A percentile compares a stretch with the other conserved stretches of the same genome.
phyloP scores from a whole-genome alignment of 495 filamentous ascomycete genomes.

The Lepidopterella palustris region DNA sequence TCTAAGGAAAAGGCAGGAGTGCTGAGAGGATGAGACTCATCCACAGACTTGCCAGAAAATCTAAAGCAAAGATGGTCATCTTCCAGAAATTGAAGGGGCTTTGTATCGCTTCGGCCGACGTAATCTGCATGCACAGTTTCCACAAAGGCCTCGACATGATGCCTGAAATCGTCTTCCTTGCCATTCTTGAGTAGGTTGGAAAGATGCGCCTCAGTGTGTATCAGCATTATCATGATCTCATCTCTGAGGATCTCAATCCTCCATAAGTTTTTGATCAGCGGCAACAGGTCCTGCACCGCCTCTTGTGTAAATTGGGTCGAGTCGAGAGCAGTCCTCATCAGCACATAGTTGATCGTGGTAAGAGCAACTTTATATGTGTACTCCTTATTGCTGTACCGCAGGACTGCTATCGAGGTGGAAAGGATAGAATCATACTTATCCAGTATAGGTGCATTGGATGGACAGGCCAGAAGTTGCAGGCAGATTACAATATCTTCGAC shows the following conservation, averaged over 20 bases:
- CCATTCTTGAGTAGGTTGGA: conserved; percentile 35
- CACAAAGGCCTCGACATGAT: conserved; percentile 34
- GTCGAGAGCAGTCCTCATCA: conserved; percentile 60
- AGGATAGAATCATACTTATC: conserved; percentile 52
- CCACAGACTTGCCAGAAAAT: conserved; percentile 5
- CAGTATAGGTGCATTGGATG: conserved; percentile 65
- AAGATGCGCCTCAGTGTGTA: conserved; percentile 57
- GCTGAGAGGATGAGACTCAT: conserved; percentile 11
- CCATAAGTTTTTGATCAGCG: conserved; percentile 70
- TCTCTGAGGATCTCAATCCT: conserved; percentile 61
- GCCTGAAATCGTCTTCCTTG: conserved; percentile 26
- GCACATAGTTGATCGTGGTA: conserved; percentile 64
- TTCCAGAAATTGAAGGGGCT: too few relatives aligned
- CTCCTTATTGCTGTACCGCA: conserved; percentile 53
- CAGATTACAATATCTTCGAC: conserved; percentile 58
- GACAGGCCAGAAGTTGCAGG: conserved; percentile 56
- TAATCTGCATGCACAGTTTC: conserved; percentile 61
- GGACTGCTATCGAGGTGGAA: conserved; percentile 51
- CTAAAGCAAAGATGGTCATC: conserved; percentile 49
- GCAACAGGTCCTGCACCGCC: conserved; percentile 55
- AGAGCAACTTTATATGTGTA: conserved; percentile 65
- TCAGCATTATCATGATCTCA: conserved; percentile 65
- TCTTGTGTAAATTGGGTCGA: conserved; percentile 54
- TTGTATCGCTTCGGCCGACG: conserved; percentile 58
- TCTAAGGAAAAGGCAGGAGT: conserved; percentile 22